phyloP scores from a whole-genome alignment of 345 rosid genomes.

The Laguncularia racemosa region DNA sequence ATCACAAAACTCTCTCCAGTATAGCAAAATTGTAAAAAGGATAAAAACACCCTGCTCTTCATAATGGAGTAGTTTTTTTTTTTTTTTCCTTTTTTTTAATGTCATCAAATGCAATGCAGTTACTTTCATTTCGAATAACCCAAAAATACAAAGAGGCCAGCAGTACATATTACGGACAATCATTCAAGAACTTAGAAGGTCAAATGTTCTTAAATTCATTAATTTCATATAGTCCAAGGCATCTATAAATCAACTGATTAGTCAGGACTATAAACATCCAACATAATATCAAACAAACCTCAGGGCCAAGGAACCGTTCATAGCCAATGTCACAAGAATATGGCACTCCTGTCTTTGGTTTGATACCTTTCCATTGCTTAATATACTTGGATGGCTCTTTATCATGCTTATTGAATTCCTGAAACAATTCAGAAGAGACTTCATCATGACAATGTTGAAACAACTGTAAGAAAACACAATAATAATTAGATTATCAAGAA shows the following conservation, averaged over 20 bases:
- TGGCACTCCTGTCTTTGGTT: constrained; percentile 97
- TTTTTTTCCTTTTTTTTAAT: too few species aligned
- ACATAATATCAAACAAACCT: constrained; percentile 43
- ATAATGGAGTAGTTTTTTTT: too few species aligned
- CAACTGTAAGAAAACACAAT: background rate
- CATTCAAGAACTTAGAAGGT: too few species aligned
- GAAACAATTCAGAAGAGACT: constrained; percentile 17
- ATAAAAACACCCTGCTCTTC: background rate
- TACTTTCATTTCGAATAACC: background rate
- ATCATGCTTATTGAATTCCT: constrained; percentile 98
- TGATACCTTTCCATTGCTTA: constrained; percentile 89
- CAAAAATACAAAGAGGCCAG: too few species aligned
- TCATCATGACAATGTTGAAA: background rate
- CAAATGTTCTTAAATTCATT: too few species aligned
- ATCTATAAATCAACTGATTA: background rate
- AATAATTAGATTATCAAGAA: constrained; percentile 4
- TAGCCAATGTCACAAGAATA: constrained; percentile 93
- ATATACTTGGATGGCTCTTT: constrained; percentile 86
- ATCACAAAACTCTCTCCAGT: background rate
- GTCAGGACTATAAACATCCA: constrained; percentile 8
- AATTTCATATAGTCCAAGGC: background rate
- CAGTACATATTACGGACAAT: too few species aligned
- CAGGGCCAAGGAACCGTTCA: constrained; percentile 96
- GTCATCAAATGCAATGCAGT: too few species aligned
- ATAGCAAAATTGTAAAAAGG: background rate